Evolutionary conservation across 2,329 filamentous ascomycete species (phyloP).

Genomic region (Sporothrix schenckii): DNA sequence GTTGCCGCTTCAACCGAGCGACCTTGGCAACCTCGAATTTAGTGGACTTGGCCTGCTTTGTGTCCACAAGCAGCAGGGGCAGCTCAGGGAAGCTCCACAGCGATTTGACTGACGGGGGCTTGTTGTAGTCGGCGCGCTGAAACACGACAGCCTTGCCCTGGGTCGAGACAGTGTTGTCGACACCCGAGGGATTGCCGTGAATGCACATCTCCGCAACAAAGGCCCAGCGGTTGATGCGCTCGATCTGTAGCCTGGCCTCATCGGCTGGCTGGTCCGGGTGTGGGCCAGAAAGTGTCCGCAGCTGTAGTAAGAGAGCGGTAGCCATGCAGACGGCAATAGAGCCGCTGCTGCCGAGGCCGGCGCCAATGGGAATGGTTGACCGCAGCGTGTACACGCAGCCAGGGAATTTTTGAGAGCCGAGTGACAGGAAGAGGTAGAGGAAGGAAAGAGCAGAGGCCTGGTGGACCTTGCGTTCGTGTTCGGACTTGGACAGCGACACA

Average conservation of each 20-base stretch:
- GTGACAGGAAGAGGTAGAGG: conserved; percentile 87
- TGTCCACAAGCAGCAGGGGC: conserved; percentile 87
- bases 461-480: conserved; percentile 80
- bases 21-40: conserved; percentile 86
- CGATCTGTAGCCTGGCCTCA: conserved; percentile 86
- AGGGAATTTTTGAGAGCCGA: conserved; percentile 77
- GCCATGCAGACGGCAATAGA: conserved; percentile 89
- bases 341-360: conserved; percentile 90
- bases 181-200: conserved; percentile 92
- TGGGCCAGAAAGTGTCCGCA: conserved; percentile 83
- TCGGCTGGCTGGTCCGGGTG: conserved; percentile 87
- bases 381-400: conserved; percentile 87
- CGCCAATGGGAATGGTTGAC: conserved; percentile 90
- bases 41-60: conserved; percentile 83
- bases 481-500: conserved; percentile 68
- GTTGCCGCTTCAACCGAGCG: conserved; percentile 66
- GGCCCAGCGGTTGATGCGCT: conserved; percentile 96
- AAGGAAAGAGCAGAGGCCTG: conserved; percentile 80
- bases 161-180: conserved; percentile 94
- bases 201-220: conserved; percentile 98
- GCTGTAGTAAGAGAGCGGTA: conserved; percentile 81
- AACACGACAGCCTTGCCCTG: conserved; percentile 95
- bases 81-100: conserved; percentile 90
- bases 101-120: conserved; percentile 74
- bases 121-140: conserved; percentile 74